Percentiles rank a stretch among this genome's conserved stretches.
These are phyloP conservation scores for Rhododendron griersonianum DNA, from an alignment of 148 eudicot genomes.

Conservation along the genomic window DNA sequence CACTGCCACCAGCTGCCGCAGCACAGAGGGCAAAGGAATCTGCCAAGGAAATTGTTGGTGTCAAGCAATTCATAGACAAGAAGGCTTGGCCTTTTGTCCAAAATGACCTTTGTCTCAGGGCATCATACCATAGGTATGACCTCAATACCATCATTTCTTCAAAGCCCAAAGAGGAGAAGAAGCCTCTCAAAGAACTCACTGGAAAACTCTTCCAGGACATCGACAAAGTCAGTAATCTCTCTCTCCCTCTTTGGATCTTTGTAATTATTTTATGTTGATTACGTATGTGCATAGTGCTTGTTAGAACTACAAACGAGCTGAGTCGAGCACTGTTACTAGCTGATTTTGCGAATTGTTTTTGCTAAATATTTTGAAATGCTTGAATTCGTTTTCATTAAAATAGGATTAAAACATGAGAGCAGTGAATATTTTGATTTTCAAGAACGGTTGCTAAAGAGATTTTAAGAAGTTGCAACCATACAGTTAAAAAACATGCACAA, in stretches of 20 bases:
- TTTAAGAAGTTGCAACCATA: not conserved
- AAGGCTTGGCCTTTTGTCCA: slow-evolving; percentile 98
- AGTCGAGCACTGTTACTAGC: not conserved
- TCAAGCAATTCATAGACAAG: slow-evolving; percentile 70
- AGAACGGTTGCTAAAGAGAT: not conserved
- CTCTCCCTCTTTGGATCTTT: not conserved
- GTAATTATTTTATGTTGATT: not conserved
- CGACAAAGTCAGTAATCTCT: slow-evolving; percentile 43
- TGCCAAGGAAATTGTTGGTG: slow-evolving; percentile 74
- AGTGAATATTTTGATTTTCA: not conserved
- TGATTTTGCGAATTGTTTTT: not conserved
- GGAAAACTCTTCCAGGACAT: slow-evolving; percentile 75
- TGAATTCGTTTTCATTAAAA: not conserved
- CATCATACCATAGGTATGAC: slow-evolving; percentile 76
- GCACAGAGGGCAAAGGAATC: slow-evolving; percentile 78
- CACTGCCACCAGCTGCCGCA: slow-evolving; percentile 67
- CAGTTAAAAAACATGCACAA: not conserved
- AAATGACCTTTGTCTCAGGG: slow-evolving; percentile 73
- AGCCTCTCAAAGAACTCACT: slow-evolving; percentile 63
- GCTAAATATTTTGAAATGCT: not conserved
- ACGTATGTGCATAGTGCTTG: too few relatives aligned
- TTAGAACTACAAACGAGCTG: not conserved
- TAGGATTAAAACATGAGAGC: not conserved
- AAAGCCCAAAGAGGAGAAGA: slow-evolving; percentile 82
- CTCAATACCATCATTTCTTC: slow-evolving; percentile 84